Evolutionary conservation across 441 rosid genomes (phyloP).

Genomic region (Jatropha multifida): DNA sequence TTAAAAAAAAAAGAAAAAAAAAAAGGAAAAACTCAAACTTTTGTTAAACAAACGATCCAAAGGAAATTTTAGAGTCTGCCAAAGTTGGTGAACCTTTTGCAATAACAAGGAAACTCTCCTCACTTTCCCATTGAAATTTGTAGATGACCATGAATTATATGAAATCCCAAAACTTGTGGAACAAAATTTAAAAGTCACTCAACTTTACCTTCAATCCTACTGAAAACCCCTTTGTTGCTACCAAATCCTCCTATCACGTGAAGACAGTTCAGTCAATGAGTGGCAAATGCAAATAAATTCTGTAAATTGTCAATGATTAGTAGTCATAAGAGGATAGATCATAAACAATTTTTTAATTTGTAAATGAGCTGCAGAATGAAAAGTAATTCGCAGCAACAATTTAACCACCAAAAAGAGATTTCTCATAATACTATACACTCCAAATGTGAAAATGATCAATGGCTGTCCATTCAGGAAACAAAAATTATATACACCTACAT

Average conservation of each 20-base stretch:
- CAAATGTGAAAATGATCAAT: too few species aligned
- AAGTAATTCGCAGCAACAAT: not conserved
- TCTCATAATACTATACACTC: too few species aligned
- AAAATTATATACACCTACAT: too few species aligned
- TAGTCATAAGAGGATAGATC: not conserved
- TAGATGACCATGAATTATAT: not conserved
- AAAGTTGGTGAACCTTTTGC: not conserved
- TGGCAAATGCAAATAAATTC: not conserved
- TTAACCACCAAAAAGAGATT: not conserved
- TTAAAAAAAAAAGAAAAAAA: not conserved
- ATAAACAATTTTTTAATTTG: not conserved
- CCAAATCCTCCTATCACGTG: conserved; percentile 36
- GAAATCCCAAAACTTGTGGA: not conserved
- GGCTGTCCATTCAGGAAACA: too few species aligned
- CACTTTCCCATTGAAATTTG: not conserved
- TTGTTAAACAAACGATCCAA: not conserved
- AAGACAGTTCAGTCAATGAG: conserved; percentile 13
- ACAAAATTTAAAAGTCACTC: not conserved
- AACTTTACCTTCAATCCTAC: conserved; percentile 42
- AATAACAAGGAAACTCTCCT: not conserved
- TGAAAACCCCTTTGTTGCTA: conserved; percentile 22
- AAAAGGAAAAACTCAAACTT: too few species aligned
- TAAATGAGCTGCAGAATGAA: not conserved
- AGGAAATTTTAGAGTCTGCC: too few species aligned
- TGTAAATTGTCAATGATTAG: not conserved